These are phyloP conservation scores for Ogataea ganodermae DNA, from an alignment of 805 yeast species.

Conservation along the genomic window DNA sequence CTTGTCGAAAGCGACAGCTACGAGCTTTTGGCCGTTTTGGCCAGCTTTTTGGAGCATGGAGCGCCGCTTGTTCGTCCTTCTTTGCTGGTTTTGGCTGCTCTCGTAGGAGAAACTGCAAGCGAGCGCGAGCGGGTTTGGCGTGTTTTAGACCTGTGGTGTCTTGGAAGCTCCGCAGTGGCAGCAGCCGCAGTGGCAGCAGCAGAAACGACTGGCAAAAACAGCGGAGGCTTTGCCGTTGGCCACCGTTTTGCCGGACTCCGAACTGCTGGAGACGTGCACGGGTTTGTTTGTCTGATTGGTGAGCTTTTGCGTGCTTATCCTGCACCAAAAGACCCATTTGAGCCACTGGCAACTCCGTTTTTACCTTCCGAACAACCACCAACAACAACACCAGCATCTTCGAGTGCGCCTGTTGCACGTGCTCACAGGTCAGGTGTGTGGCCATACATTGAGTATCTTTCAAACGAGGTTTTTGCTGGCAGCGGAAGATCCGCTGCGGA, in stretches of 20 bases:
- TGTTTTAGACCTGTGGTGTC: conserved; percentile 70
- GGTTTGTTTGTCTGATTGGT: conserved; percentile 59
- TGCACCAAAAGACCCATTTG: conserved; percentile 36
- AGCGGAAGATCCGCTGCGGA: conserved; percentile 9
- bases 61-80: conserved; percentile 47
- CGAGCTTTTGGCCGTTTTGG: conserved; percentile 31
- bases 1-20: conserved; percentile 36
- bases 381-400: no score
- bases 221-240: neutral
- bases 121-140: conserved; percentile 62
- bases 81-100: conserved; percentile 56
- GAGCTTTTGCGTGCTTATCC: conserved; percentile 35
- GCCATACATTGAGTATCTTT: conserved; percentile 75
- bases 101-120: conserved; percentile 48
- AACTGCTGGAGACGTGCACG: conserved; percentile 49
- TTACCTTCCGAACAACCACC: conserved; percentile 44
- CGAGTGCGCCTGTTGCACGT: no score
- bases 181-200: neutral
- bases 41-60: conserved; percentile 29
- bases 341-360: conserved; percentile 46
- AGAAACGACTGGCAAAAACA: no score
- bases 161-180: conserved; percentile 25
- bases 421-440: no score
- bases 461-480: conserved; percentile 65
- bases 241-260: neutral